A percentile compares a stretch with the other conserved stretches of the same genome.
phyloP scores from a whole-genome alignment of 495 filamentous ascomycete genomes.

The Tuber umbilicatum region DNA sequence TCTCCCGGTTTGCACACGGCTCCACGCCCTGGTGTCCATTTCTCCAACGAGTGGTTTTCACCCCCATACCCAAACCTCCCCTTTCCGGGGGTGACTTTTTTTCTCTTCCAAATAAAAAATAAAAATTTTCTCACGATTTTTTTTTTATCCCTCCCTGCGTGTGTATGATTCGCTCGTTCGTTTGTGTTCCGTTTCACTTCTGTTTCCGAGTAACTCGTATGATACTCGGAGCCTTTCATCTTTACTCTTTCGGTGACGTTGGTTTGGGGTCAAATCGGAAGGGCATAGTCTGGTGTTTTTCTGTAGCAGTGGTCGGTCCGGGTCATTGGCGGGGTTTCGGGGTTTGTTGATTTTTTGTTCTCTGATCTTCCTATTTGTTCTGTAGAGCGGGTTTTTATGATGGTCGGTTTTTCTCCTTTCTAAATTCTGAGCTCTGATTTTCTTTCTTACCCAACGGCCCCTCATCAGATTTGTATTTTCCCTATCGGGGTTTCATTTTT shows the following conservation, averaged over 20 bases:
- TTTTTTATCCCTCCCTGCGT: not conserved
- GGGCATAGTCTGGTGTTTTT: conserved; percentile 11
- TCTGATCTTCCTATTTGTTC: conserved; percentile 11
- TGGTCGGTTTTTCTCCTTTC: conserved; percentile 14
- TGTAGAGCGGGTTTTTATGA: conserved; percentile 30
- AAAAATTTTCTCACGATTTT: not conserved
- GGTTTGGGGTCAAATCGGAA: conserved; percentile 10
- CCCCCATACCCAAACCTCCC: not conserved
- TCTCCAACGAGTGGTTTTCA: not conserved
- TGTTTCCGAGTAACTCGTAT: not conserved
- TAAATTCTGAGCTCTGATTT: conserved; percentile 22
- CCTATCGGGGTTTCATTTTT: conserved; percentile 17
- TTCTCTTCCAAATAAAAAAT: not conserved
- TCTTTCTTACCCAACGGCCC: conserved; percentile 9
- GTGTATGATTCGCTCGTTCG: not conserved
- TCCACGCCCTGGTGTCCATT: not conserved
- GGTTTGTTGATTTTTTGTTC: conserved; percentile 25
- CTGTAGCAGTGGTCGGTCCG: conserved; percentile 16
- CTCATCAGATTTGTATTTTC: conserved; percentile 6
- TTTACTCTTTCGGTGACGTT: not conserved
- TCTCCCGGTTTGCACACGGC: not conserved
- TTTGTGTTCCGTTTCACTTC: not conserved
- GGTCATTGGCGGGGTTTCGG: conserved; percentile 33
- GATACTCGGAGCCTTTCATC: not conserved
- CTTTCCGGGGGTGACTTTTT: not conserved